Evolutionary conservation across 768 basidiomycete genomes (phyloP), one percentile per base, ranked within the genome.

Genomic region (Fibroporia radiculosa): DNA sequence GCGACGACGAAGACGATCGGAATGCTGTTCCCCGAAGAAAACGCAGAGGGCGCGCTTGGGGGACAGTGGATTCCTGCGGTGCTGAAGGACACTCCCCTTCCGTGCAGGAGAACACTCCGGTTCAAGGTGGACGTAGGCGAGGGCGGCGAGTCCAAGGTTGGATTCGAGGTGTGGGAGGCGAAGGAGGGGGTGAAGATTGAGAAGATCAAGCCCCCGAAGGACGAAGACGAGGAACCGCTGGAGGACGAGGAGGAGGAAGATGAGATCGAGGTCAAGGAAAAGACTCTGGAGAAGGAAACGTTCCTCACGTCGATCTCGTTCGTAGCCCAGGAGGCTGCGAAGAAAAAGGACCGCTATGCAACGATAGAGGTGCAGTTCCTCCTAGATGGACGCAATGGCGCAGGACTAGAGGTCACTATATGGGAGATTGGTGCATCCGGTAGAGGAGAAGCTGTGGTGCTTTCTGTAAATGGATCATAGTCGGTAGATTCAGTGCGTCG

Each of bases 121-220:
- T 71, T 88, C 49, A 78, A 81, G 27, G 77, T 80, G 20, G 70
- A 68, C 18, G 61, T 83, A 52, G 62, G 60, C 8, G 61, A 55
- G 20, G 62, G 54, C 32, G 66, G 57, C 3, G 54, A 48, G 42
- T 74, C 70, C 55, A 66, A 65, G 53, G 66, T 86, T 33, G 79
- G 74, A 11, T 72, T 82, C 42, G 88, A 91, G 61, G 64, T 90
- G 22, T 87, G 84, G 84, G 86, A 91, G 58, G 78, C 80, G 14
- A 72, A 72, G 42, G 86, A 88, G 55, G 73, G 73, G 2, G 69
- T 87, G 48, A 74, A 76, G 45, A 59, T 82, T 16, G 83, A 84
- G 53, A 79, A 74, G 55, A 65, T 75, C 19, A 68, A 66, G 40
- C 68, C 68, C 3, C 66, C 70, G 4, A 72, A 72, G 49, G 49